These are phyloP conservation scores for Vicia villosa DNA, from an alignment of 306 rosid species.

Conservation along the genomic window DNA sequence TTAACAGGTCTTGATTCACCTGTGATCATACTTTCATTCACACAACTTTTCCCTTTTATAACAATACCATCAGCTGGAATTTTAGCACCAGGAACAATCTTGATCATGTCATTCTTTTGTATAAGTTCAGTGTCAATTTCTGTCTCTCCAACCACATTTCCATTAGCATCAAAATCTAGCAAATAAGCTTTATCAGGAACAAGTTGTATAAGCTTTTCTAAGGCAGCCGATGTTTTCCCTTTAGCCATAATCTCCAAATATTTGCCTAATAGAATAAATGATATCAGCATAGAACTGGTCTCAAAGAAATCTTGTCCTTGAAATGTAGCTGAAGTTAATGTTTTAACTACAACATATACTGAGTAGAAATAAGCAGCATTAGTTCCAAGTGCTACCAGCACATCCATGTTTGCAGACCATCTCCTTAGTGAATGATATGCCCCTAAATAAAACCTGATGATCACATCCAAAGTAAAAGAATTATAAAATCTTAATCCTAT, in stretches of 20 bases:
- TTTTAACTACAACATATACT: constrained; percentile 65
- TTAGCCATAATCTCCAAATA: constrained; percentile 89
- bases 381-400: constrained; percentile 88
- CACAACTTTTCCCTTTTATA: constrained; percentile 84
- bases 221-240: constrained; percentile 94
- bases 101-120: constrained; percentile 76
- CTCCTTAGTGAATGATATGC: constrained; percentile 85
- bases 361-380: constrained; percentile 97
- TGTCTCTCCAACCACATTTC: constrained; percentile 62
- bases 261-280: constrained; percentile 91
- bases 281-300: constrained; percentile 95
- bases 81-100: constrained; percentile 83
- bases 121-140: constrained; percentile 81
- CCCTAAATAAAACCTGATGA: constrained; percentile 86
- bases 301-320: constrained; percentile 96
- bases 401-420: constrained; percentile 95
- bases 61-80: constrained; percentile 87
- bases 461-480: not conserved
- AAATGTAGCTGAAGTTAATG: constrained; percentile 67
- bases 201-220: constrained; percentile 83
- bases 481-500: too few relatives aligned
- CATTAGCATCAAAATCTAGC: constrained; percentile 59
- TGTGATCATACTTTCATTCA: constrained; percentile 95
- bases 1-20: constrained; percentile 82
- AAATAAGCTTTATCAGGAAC: constrained; percentile 84